Evolutionary conservation across 129 eudicot genomes (phyloP).

Genomic region (Solidago caesia): DNA sequence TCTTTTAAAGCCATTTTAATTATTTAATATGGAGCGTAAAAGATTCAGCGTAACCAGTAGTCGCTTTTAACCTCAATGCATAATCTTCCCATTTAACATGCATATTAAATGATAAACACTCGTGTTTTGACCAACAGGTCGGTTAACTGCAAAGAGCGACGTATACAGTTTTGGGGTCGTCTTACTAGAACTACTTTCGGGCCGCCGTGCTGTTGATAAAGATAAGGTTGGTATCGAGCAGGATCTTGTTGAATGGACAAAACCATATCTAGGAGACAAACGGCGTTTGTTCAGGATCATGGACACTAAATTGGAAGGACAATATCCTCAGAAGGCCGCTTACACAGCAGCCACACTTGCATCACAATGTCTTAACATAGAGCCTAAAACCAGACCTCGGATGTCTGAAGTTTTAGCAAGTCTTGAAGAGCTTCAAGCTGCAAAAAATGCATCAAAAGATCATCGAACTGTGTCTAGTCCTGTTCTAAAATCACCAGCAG

Average conservation of each 20-base stretch:
- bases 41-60: background rate
- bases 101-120: background rate
- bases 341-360: slow-evolving; percentile 65
- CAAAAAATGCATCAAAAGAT: slow-evolving; percentile 38
- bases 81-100: background rate
- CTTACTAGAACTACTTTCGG: slow-evolving; percentile 71
- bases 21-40: background rate
- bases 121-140: slow-evolving; percentile 45
- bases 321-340: slow-evolving; percentile 83
- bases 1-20: background rate
- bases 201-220: slow-evolving; percentile 87
- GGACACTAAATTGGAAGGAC: slow-evolving; percentile 87
- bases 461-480: slow-evolving; percentile 28
- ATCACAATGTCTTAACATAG: slow-evolving; percentile 55
- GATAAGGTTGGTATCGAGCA: slow-evolving; percentile 63
- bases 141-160: slow-evolving; percentile 77
- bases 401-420: slow-evolving; percentile 63
- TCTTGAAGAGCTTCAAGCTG: slow-evolving; percentile 61
- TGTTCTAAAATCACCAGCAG: slow-evolving; percentile 43
- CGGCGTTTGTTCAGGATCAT: slow-evolving; percentile 74
- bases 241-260: slow-evolving; percentile 90
- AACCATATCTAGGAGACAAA: slow-evolving; percentile 78
- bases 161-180: slow-evolving; percentile 97
- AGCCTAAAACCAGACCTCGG: slow-evolving; percentile 69
- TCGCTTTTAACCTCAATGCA: background rate